Base-by-base conservation (phyloP, 1,284 basidiomycete genomes). In the Papiliotrema laurentii region DNA sequence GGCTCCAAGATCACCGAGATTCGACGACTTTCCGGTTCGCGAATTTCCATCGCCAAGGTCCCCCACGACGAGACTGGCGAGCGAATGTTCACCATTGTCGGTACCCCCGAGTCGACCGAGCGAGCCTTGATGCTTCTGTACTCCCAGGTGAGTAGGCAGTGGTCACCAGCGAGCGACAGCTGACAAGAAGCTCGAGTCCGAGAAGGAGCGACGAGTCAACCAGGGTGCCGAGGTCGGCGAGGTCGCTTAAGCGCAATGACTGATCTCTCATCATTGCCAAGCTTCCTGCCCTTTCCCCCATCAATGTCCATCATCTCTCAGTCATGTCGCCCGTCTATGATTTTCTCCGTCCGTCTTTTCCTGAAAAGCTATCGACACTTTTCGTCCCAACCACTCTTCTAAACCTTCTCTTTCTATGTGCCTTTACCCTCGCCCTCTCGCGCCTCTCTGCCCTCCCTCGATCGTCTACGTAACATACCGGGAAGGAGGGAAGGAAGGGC, bases 1-100 rank as follows among this genome's bases (percentile, higher is more conserved):
- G 94, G 94, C 30, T 87, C 89, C 63, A 98, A 97, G 80, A 98
- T 98, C 64, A 97, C 93, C 52, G 94, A 98, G 76, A 98, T 98
- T 72, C 87, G 94, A 61, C 87, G 94, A 50, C 81, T 97, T 49
- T 93, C 89, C 54, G 94, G 94, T 39, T 93, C 89, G 59, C 89
- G 92, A 76, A 98, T 98, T 72, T 90, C 87, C 51, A 98, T 98
- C 64, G 96, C 94, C 63, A 98, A 98, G 77, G 87, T 90, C 44
- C 91, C 94, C 21, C 94, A 98, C 68, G 94, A 97, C 68, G 96
- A 97, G 68, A 92, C 91, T 44, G 94, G 94, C 61, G 94, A 98
- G 78, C 82, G 94, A 62, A 97, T 98, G 93, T 98, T 98, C 77
- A 97, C 96, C 53, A 97, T 98, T 69, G 83, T 97, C 53, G 94